Evolutionary conservation across 2,329 filamentous ascomycete species (phyloP), one percentile per base, ranked within the genome.

Genomic region (Albifimbria verrucaria): DNA sequence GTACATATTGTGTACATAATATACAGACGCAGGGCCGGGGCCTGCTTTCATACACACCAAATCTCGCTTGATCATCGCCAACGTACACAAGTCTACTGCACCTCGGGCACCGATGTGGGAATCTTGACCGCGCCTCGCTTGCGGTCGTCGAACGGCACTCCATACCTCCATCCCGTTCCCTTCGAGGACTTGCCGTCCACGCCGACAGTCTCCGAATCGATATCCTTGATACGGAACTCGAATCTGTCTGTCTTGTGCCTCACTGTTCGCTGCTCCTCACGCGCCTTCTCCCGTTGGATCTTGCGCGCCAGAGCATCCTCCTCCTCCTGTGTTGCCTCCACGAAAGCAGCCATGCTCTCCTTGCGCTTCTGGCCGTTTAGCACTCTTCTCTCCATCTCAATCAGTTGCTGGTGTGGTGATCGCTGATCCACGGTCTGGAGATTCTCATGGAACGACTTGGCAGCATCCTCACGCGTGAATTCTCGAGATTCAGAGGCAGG

Each of bases 51-150:
- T 64, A 64, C 62, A 64, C 32, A n/a, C 32, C 32, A 12, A 39
- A 39, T 39, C 32, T 39, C 32, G 18, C 5, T 17, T 15, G 15
- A n/a, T 5, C 32, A n/a, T n/a, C 12, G 32, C 32, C 18, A 32
- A 15, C 26, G 26, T n/a, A 12, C 11, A 12, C 18, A 17, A n/a
- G 18, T 39, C 32, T 39, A 39, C 32, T 12, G 32, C 18, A 15
- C 32, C 12, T 39, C 32, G 18, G 78, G 80, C 51, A 87, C 82
- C 50, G 75, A 79, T 32, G 80, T 86, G 21, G 86, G 85, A 64
- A 88, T 88, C 77, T 88, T 88, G 72, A 86, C 70, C 65, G 80
- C 64, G n/a, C 82, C 85, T 60, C 78, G 81, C 70, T 78, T 81
- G 52, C 86, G 77, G 64, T 89, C 86, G 63, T 82, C 76, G 57